phyloP scores from a whole-genome alignment of 2,329 filamentous ascomycete genomes.

The Remersonia thermophila region DNA sequence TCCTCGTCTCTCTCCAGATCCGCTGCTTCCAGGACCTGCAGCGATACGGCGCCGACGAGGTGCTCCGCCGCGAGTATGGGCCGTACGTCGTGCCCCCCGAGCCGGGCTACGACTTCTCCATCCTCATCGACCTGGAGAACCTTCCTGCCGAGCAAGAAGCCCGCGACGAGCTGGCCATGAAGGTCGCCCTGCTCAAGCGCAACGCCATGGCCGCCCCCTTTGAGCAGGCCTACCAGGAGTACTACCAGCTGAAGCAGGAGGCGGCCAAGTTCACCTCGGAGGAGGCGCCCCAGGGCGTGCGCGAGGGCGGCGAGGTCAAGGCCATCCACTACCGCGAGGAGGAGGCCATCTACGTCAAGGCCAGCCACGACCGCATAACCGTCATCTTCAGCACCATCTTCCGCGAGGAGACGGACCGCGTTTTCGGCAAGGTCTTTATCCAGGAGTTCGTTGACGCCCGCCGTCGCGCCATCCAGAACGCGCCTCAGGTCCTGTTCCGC shows the following conservation, averaged over 20 bases:
- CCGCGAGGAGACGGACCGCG: slow-evolving; percentile 90
- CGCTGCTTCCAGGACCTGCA: slow-evolving; percentile 90
- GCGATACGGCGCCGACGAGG: slow-evolving; percentile 80
- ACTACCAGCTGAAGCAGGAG: slow-evolving; percentile 74
- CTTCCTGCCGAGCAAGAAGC: slow-evolving; percentile 76
- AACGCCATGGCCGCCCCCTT: slow-evolving; percentile 99
- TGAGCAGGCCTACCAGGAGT: slow-evolving; percentile 90
- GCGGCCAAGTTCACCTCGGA: slow-evolving; percentile 89
- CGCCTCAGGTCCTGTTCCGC: slow-evolving; percentile 90
- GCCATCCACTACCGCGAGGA: slow-evolving; percentile 97
- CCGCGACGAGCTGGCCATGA: slow-evolving; percentile 72
- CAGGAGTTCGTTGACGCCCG: slow-evolving; percentile 97
- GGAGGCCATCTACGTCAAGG: slow-evolving; percentile 98
- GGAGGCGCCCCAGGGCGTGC: slow-evolving; percentile 79
- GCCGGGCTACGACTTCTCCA: slow-evolving; percentile 89
- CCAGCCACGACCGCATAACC: slow-evolving; percentile 90
- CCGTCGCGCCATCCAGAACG: slow-evolving; percentile 91
- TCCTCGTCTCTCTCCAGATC: slow-evolving; percentile 87
- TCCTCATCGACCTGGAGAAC: slow-evolving; percentile 77
- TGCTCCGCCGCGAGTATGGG: slow-evolving; percentile 90
- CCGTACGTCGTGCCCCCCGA: slow-evolving; percentile 80
- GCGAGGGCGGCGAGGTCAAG: slow-evolving; percentile 85
- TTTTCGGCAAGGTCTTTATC: slow-evolving; percentile 96
- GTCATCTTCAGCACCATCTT: slow-evolving; percentile 99
- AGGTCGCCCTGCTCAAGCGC: slow-evolving; percentile 85